Evolutionary conservation across 306 rosid species (phyloP).

Genomic region (Cicer yamashitae): DNA sequence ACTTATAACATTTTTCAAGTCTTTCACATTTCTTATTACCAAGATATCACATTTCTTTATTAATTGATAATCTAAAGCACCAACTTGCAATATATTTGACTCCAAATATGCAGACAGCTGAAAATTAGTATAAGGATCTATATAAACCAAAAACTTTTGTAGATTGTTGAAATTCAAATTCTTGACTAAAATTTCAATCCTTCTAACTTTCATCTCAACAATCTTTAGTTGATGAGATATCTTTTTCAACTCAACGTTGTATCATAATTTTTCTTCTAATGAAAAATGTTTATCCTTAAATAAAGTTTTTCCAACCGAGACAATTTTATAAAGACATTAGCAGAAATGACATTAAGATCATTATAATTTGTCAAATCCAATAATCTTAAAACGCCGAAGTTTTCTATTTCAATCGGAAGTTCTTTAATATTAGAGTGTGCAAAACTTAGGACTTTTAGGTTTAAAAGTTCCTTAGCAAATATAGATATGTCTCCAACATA

Average conservation of each 20-base stretch:
- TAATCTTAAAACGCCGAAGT: no score
- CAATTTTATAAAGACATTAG: background rate
- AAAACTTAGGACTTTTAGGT: no score
- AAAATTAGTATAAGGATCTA: background rate
- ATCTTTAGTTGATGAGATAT: no score
- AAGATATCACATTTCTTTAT: constrained; percentile 34
- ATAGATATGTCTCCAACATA: no score
- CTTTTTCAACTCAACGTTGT: constrained; percentile 7
- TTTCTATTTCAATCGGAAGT: no score
- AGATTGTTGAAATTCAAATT: background rate
- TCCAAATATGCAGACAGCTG: constrained; percentile 4
- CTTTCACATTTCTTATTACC: background rate
- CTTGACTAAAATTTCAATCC: background rate
- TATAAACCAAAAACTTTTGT: constrained; percentile 25
- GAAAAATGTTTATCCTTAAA: constrained; percentile 22
- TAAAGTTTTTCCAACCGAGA: constrained; percentile 39
- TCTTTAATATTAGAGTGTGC: no score
- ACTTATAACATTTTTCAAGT: constrained; percentile 22
- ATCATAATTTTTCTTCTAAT: background rate
- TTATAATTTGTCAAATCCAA: no score
- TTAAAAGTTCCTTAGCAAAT: no score
- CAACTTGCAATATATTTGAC: constrained; percentile 8
- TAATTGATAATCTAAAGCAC: background rate
- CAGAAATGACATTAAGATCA: no score
- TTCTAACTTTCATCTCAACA: background rate